Evolutionary conservation across 768 basidiomycete genomes (phyloP).

Genomic region (Leccinellum rugosiceps): DNA sequence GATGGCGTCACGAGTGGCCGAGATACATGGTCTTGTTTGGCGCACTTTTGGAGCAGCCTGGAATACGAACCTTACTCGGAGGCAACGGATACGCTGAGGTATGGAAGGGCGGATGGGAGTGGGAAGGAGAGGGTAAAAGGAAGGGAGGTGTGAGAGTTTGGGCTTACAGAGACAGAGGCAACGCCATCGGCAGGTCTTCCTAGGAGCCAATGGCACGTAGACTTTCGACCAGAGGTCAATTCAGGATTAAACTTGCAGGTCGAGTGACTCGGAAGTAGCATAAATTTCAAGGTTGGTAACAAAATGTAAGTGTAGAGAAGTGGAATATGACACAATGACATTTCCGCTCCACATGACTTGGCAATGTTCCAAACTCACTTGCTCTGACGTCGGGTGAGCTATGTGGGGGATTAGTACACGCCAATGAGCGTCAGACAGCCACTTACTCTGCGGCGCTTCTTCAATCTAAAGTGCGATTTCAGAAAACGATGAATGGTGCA

Average conservation of each 20-base stretch:
- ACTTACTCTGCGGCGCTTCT: conserved; percentile 85
- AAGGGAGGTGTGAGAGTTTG: conserved; percentile 73
- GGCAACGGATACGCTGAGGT: conserved; percentile 61
- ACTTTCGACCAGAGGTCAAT: not conserved
- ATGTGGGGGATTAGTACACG: conserved; percentile 13
- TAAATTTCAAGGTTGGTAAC: conserved; percentile 1
- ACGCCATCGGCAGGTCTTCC: not conserved
- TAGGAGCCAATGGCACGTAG: not conserved
- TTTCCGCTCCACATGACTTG: not conserved
- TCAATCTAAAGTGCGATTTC: conserved; percentile 50
- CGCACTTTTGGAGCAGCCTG: conserved; percentile 55
- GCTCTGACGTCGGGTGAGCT: conserved; percentile 46
- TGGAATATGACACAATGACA: not conserved
- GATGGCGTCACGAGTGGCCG: conserved; percentile 78
- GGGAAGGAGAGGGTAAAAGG: conserved; percentile 59
- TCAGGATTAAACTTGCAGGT: not conserved
- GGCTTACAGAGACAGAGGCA: conserved; percentile 31
- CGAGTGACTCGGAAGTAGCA: not conserved
- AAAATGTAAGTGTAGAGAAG: conserved; percentile 1
- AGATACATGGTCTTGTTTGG: conserved; percentile 82
- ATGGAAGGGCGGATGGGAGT: conserved; percentile 70
- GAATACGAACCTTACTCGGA: conserved; percentile 45
- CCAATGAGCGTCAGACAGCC: conserved; percentile 1
- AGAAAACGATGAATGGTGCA: conserved; percentile 8
- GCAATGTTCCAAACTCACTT: conserved; percentile 19